Base-by-base conservation (phyloP, 306 rosid genomes). In the Psophocarpus tetragonolobus region DNA sequence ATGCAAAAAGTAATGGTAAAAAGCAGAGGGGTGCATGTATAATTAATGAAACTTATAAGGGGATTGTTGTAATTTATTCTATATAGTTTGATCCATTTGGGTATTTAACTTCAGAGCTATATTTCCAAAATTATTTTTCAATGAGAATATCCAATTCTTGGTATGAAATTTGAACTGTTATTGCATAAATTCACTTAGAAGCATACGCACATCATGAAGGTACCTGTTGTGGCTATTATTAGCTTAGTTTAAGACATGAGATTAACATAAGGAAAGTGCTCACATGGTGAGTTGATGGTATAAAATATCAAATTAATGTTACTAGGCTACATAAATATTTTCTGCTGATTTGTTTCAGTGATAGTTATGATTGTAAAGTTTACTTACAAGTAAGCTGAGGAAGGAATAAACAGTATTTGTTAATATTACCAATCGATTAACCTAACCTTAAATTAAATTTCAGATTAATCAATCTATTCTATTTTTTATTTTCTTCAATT, bases 81-180 rank as follows among this genome's bases (percentile, higher is more conserved):
- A 57, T n/a, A 32, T 39, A 20, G 64, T 70, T 33, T 47, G 6
- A 50, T 47, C 17, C 60, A n/a, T 27, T 24, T 56, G n/a, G 11
- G 35, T 39, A 15, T 42, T 56, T 66, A 18, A 79, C 54, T 65
- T 62, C 64, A 9, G 15, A 75, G 51, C 38, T 30, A 23, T 51
- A 69, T 23, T 36, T 23, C 14, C 14, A 50, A 21, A 21, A 35
- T 45, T 42, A 3, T 68, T 41, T 61, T 74, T 50, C 63, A 30
- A 27, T 26, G 51, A 44, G 21, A 64, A 64, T 13, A 60, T 81
- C 18, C 44, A 56, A 26, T 35, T 75, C 72, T 68, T 58, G 62
- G 39, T 74, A 3, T 56, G 5, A 69, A 41, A 44, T 35, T 74
- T 73, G 76, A 75, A 57, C 24, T 73, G 15, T 26, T 58, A 27